Conservation (phyloP, 371 early-diverging fungal genomes). For the Haplosporangium sp. region DNA sequence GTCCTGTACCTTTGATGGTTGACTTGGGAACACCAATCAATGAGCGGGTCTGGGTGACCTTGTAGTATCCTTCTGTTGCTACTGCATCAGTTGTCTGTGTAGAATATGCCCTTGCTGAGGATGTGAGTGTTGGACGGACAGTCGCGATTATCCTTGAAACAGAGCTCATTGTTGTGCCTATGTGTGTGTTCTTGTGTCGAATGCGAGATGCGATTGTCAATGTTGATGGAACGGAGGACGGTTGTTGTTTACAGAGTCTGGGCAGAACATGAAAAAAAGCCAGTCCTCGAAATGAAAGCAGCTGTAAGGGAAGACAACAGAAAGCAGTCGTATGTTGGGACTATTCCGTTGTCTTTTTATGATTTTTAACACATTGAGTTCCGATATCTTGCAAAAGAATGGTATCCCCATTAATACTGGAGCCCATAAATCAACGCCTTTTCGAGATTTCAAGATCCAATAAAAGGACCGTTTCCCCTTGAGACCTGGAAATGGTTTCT, state of each 20-base stretch:
- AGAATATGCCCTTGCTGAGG: slow-evolving; percentile 26
- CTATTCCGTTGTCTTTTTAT: too few relatives aligned
- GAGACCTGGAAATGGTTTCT: slow-evolving; percentile 21
- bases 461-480: not conserved
- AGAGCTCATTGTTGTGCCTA: slow-evolving; percentile 31
- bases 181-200: not conserved
- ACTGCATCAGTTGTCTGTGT: slow-evolving; percentile 23
- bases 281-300: too few relatives aligned
- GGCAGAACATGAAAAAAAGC: too few relatives aligned
- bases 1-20: slow-evolving; percentile 56
- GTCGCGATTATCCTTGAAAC: slow-evolving; percentile 39
- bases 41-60: slow-evolving; percentile 69
- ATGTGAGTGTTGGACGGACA: slow-evolving; percentile 26
- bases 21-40: slow-evolving; percentile 68
- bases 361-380: too few relatives aligned
- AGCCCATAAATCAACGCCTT: too few relatives aligned
- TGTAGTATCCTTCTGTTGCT: slow-evolving; percentile 62
- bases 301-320: too few relatives aligned
- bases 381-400: too few relatives aligned
- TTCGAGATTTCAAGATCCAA: not conserved
- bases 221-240: not conserved
- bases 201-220: not conserved
- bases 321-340: too few relatives aligned
- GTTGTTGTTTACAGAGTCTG: too few relatives aligned
- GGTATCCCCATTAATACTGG: too few relatives aligned